Percentiles rank a stretch among this genome's conserved stretches.
These are phyloP conservation scores for Arxiozyma slooffiae DNA, from an alignment of 1,139 yeast species.

Conservation along the genomic window DNA sequence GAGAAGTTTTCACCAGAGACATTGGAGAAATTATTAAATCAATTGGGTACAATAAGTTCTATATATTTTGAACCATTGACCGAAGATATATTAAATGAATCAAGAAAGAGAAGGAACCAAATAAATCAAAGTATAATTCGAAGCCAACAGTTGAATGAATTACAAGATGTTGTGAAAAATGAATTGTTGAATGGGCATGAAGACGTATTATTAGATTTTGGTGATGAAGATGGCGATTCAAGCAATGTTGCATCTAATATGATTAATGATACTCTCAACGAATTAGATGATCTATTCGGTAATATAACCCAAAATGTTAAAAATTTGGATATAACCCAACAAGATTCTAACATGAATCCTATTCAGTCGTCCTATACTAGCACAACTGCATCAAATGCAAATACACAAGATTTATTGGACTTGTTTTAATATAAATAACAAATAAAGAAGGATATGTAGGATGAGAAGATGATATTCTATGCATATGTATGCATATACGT, in stretches of 20 bases:
- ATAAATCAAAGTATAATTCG: constrained; percentile 30
- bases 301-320: neutral
- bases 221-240: constrained; percentile 39
- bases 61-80: constrained; percentile 81
- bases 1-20: constrained; percentile 61
- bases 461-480: no score
- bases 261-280: constrained; percentile 38
- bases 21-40: constrained; percentile 58
- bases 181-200: constrained; percentile 62
- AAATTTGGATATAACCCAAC: neutral
- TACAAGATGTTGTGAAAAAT: constrained; percentile 64
- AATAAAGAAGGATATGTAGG: neutral
- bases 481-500: neutral
- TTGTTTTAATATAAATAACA: constrained; percentile 22
- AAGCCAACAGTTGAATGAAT: constrained; percentile 59
- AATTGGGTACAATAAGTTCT: constrained; percentile 77
- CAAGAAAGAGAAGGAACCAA: constrained; percentile 35
- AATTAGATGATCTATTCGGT: constrained; percentile 51
- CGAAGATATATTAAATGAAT: constrained; percentile 22
- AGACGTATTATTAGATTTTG: constrained; percentile 82
- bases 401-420: constrained; percentile 47
- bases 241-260: constrained; percentile 14
- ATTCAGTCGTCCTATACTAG: neutral
- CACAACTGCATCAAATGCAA: constrained; percentile 7
- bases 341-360: neutral